Conservation (phyloP, 306 rosid genomes). For the Castanopsis chinensis region DNA sequence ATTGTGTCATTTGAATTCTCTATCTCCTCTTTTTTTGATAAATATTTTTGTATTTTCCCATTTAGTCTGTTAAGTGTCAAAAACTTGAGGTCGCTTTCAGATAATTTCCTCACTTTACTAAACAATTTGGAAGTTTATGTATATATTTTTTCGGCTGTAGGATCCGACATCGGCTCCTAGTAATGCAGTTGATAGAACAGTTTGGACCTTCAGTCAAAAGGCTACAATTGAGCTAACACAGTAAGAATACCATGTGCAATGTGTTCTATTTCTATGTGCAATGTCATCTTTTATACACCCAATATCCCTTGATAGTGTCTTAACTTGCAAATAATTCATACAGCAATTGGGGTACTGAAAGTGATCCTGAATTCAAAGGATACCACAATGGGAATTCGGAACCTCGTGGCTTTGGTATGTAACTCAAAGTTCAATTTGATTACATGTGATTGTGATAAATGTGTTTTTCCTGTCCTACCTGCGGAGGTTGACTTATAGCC, state of each 20-base stretch:
- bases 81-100: background rate
- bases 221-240: constrained; percentile 94
- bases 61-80: background rate
- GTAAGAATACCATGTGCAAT: constrained; percentile 37
- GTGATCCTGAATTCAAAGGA: constrained; percentile 94
- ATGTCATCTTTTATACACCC: background rate
- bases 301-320: constrained; percentile 9
- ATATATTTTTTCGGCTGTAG: constrained; percentile 34
- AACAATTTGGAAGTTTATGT: background rate
- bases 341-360: constrained; percentile 99
- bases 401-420: constrained; percentile 93
- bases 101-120: background rate
- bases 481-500: background rate
- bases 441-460: background rate
- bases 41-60: background rate
- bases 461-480: background rate
- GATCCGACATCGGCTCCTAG: constrained; percentile 60
- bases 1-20: background rate
- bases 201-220: constrained; percentile 84
- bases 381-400: constrained; percentile 98
- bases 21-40: background rate
- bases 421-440: constrained; percentile 9
- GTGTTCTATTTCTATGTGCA: background rate
- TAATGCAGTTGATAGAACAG: constrained; percentile 65
- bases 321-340: constrained; percentile 21